Evolutionary conservation across 139 green algal genomes (phyloP).

Genomic region (Pseudopediastrum boryanum): DNA sequence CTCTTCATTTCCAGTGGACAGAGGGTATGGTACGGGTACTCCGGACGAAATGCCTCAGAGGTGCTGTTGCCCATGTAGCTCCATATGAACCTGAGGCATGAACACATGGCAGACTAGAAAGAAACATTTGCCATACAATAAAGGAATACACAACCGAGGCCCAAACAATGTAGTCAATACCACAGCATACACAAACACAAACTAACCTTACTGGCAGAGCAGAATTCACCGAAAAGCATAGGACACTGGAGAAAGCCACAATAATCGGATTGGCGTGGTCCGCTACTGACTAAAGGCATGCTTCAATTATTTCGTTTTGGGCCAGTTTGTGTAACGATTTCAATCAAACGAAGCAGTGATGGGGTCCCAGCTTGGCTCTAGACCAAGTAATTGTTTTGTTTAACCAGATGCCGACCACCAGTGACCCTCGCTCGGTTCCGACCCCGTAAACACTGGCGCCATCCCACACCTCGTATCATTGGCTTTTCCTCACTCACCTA

Average conservation of each 20-base stretch:
- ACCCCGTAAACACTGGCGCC: too few relatives aligned
- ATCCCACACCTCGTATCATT: too few relatives aligned
- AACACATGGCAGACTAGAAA: too few relatives aligned
- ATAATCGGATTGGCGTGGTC: neutral
- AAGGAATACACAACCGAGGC: neutral
- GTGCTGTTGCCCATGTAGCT: constrained; percentile 17
- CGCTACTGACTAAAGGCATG: neutral
- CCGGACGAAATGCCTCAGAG: too few relatives aligned
- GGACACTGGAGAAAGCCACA: neutral
- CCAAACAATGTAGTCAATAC: neutral
- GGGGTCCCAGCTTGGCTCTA: neutral
- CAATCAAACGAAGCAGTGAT: neutral
- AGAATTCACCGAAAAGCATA: neutral
- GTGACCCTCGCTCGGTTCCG: neutral
- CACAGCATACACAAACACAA: neutral
- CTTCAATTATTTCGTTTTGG: too few relatives aligned
- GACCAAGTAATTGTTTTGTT: neutral
- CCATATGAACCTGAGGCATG: constrained; percentile 20
- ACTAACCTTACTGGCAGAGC: neutral
- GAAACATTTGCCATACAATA: neutral
- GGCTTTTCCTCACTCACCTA: too few relatives aligned
- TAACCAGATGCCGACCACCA: too few relatives aligned
- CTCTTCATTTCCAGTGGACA: too few relatives aligned
- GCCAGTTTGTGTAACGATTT: too few relatives aligned
- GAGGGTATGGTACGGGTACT: too few relatives aligned